Percentiles rank a stretch among this genome's conserved stretches.
phyloP scores from a whole-genome alignment of 2,329 filamentous ascomycete species.

The Bipolaris victoriae region DNA sequence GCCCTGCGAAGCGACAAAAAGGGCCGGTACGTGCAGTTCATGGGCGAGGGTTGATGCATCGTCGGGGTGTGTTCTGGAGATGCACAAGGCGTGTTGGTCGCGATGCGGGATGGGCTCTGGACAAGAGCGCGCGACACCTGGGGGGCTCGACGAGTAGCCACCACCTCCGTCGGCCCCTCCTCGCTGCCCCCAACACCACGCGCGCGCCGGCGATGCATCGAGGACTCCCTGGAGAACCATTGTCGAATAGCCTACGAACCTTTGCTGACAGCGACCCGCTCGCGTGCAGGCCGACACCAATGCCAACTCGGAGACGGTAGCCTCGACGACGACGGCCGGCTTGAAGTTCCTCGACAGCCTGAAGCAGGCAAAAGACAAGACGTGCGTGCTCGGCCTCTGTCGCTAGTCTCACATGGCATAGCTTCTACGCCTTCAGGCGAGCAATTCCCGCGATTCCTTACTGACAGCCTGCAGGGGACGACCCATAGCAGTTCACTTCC shows the following conservation, averaged over 20 bases:
- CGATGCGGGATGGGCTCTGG: conserved; percentile 40
- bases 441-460: neutral
- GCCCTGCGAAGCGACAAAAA: conserved; percentile 65
- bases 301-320: conserved; percentile 60
- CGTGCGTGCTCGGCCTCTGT: conserved; percentile 59
- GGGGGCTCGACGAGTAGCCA: conserved; percentile 44
- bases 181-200: conserved; percentile 37
- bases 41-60: conserved; percentile 26
- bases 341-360: conserved; percentile 76
- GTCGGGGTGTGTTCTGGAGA: conserved; percentile 31
- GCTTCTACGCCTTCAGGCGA: neutral
- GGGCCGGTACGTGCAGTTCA: conserved; percentile 60
- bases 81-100: conserved; percentile 26
- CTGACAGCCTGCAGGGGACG: conserved; percentile 61
- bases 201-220: conserved; percentile 35
- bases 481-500: conserved; percentile 75
- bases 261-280: conserved; percentile 36
- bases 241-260: conserved; percentile 2
- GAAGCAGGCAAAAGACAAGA: conserved; percentile 79
- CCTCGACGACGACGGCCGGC: conserved; percentile 74
- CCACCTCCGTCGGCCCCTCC: conserved; percentile 36
- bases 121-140: conserved; percentile 41
- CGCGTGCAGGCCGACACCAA: conserved; percentile 37
- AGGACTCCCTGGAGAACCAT: neutral
- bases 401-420: conserved; percentile 4